phyloP scores from a whole-genome alignment of 352 stramenopile genomes.

The Phytopythium boreale region DNA sequence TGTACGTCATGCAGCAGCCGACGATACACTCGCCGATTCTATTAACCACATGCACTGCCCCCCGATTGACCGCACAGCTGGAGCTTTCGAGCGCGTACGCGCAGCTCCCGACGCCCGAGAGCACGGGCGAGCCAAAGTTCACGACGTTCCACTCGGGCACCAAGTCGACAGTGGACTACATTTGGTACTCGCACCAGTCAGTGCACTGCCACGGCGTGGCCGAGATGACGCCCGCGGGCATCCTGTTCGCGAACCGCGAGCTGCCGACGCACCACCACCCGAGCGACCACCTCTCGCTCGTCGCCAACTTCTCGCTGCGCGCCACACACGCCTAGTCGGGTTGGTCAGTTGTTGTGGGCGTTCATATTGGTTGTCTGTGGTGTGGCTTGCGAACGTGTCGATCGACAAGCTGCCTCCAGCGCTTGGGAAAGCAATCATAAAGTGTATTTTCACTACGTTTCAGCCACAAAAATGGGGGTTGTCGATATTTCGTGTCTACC shows the following conservation, averaged over 20 bases:
- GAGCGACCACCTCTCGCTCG: slow-evolving; percentile 67
- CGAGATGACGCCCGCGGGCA: slow-evolving; percentile 48
- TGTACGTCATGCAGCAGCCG: slow-evolving; percentile 9
- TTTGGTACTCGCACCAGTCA: slow-evolving; percentile 53
- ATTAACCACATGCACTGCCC: background rate
- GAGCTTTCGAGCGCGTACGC: slow-evolving; percentile 61
- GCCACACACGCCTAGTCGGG: slow-evolving; percentile 3
- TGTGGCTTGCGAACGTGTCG: too few relatives aligned
- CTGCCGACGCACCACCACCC: slow-evolving; percentile 51
- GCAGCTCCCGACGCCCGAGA: slow-evolving; percentile 35
- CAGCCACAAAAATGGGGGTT: slow-evolving; percentile 3
- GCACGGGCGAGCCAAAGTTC: slow-evolving; percentile 68
- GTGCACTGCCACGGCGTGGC: slow-evolving; percentile 62
- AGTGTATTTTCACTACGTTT: slow-evolving; percentile 9
- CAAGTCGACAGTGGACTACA: slow-evolving; percentile 67
- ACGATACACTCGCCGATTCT: background rate
- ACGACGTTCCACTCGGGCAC: slow-evolving; percentile 63
- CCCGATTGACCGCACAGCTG: slow-evolving; percentile 26
- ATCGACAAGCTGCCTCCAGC: background rate
- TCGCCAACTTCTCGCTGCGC: slow-evolving; percentile 56
- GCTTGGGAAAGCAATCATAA: background rate
- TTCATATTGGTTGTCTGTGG: too few relatives aligned
- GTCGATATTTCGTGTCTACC: slow-evolving; percentile 2
- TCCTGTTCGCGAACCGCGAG: slow-evolving; percentile 45
- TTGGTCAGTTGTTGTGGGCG: background rate